Evolutionary conservation across 2,329 filamentous ascomycete species (phyloP), one percentile per base, ranked within the genome.

Genomic region (Venturia nashicola): DNA sequence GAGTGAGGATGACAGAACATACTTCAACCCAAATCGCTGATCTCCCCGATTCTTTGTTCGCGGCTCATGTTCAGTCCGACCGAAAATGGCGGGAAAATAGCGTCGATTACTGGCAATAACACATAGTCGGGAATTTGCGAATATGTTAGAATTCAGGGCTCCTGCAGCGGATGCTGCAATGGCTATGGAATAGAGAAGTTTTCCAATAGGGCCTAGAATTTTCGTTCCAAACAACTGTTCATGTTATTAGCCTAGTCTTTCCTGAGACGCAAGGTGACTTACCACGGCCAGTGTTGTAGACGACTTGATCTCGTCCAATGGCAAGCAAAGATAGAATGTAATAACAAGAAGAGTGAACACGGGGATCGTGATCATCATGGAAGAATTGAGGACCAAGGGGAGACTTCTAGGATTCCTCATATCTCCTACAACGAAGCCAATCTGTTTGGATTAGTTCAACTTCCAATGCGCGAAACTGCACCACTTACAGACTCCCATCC

Each of bases 401-500:
- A 70, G 67, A 61, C 67, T 68, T 12, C 71, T 72, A 62, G 73
- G 72, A 62, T 75, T 67, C 6, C 65, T 67, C 16, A 75, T 73
- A 48, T 75, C 73, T 59, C 72, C 73, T 20, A 73, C 73, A 7
- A 75, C 72, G 23, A 73, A 65, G n/a, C 74, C 73, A 62, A 71
- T 72, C 73, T 75, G 39, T 5, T 71, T 71, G 46, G 73, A 70
- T 59, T 70, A 70, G 34, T 42, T 36, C 34, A 18, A 32, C 61
- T 43, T 14, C 40, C 11, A 16, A 14, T 16, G 4, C 40, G 5
- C 2, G 11, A 16, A 16, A 14, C 14, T 42, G 14, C 23, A 12
- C 40, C 36, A 61, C 48, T 77, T 74, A 82, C 83, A 74, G 86
- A 86, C 63, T 87, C 84, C 84, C 84, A 87, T 0, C 84, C 84